Base-by-base conservation (phyloP, 2,329 filamentous ascomycete genomes). In the Myriangium duriaei region DNA sequence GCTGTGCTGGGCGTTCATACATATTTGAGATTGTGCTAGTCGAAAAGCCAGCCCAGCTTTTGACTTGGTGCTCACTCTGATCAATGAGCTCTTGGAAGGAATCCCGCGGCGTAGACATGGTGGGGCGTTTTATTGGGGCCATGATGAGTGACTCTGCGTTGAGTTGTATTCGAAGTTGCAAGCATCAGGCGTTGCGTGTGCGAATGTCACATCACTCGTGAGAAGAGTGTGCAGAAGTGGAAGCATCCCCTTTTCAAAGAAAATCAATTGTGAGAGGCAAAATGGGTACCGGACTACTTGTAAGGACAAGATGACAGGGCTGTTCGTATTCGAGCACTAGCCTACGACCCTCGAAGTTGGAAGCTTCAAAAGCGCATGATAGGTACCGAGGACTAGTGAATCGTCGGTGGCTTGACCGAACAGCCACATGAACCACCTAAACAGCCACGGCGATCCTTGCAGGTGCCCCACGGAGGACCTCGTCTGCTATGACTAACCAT, bases 51-150 rank as follows among this genome's bases (percentile, higher is more conserved):
- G 26, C 17, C 35, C 35, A 38, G 14, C 12, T 14, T 11, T 28
- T 24, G 4, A 38, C 31, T 28, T 31, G n/a, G 19, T 21, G 16
- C 35, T 38, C 35, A 17, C 36, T 39, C 21, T 33, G 36, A 19
- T 28, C 32, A 10, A 32, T 39, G 29, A 33, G 30, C 13, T 16
- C 29, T 28, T 24, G 12, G 30, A 33, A 39, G 9, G 36, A 32
- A 14, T 26, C 21, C 7, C 7, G 7, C 21, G 7, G 21, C n/a
- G 21, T 7, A 7, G 21, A 7, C 21, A 26, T 7, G 21, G 7
- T 26, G 7, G 21, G 21, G 7, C 21, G 21, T n/a, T 26, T 26
- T n/a, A 26, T 7, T 26, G 21, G 7, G n/a, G 21, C 7, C 21
- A 26, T 26, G 21, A 7, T 26, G 21, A n/a, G n/a, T n/a, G n/a